These are phyloP conservation scores for Cercospora beticola DNA, from an alignment of 2,329 filamentous ascomycete species.

Conservation along the genomic window DNA sequence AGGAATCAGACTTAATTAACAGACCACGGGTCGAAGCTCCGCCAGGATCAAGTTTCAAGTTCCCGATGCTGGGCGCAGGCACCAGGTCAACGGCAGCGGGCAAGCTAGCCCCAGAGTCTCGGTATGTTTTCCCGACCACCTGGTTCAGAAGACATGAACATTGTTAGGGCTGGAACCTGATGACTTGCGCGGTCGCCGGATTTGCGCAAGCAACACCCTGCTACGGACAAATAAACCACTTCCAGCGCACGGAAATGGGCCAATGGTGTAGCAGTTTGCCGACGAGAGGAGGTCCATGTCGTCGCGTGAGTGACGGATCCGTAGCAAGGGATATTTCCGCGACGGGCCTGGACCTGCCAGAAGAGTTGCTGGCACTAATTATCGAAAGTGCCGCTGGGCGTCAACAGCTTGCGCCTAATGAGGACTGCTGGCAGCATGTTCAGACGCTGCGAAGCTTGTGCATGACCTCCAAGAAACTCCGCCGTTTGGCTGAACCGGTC, in stretches of 20 bases:
- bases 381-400: constrained; percentile 4
- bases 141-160: neutral
- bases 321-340: neutral
- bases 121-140: neutral
- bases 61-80: neutral
- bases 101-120: neutral
- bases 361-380: constrained; percentile 15
- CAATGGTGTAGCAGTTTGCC: neutral
- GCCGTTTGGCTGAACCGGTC: constrained; percentile 12
- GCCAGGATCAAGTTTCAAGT: neutral
- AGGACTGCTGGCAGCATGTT: neutral
- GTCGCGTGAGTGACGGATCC: neutral
- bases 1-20: neutral
- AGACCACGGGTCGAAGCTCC: neutral
- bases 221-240: neutral
- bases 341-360: constrained; percentile 5
- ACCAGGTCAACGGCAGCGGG: neutral
- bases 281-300: neutral
- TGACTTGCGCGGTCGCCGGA: neutral
- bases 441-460: constrained; percentile 9
- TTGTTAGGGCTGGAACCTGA: neutral
- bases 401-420: neutral
- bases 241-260: neutral
- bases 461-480: constrained; percentile 8
- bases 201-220: neutral